Base-by-base conservation (phyloP, 1,284 basidiomycete species). In the Athelia psychrophila region DNA sequence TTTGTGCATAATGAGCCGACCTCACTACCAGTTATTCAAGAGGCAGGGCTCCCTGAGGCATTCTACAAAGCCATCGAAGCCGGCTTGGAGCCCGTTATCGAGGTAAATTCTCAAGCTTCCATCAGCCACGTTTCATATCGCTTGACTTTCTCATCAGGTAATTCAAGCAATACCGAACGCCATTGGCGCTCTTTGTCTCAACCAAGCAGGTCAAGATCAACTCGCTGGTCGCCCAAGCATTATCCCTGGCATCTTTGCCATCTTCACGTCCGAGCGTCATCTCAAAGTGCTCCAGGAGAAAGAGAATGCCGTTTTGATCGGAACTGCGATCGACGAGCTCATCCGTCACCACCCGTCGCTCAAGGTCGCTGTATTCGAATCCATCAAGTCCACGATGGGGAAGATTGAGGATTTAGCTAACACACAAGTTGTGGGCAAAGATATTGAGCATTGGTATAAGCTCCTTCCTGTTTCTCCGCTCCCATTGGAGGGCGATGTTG, bases 1-100 rank as follows among this genome's bases (percentile, higher is more conserved):
- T 98, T 99, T 68, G 88, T 99, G 16, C 96, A 99, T 77, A 99
- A 98, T 63, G 97, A 99, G 71, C 97, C 97, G 10, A 98, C 96
- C 0, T 97, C 93, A 13, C 76, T 99, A 51, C 75, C 84, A 1
- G 90, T 95, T 49, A 87, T 99, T 35, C 97, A 99, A 69, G 97
- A 99, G 69, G 82, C 86, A 47, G 85, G 89, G 23, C 71, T 99
- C 2, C 97, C 97, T 1, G 92, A 96, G 63, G 81, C 86, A 0
- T 92, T 99, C 58, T 97, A 95, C 68, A 80, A 82, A 52, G 81
- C 89, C 4, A 83, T 99, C 50, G 93, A 96, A 69, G 75, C 78
- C 35, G 89, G 88, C 15, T 80, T 98, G 47, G 95, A 98, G 57
- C 84, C 91, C 15, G 84, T 91, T 0, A 90, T 93, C 48, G 95